Conservation (phyloP, 1,284 basidiomycete genomes). For the Polyporus tsugae region DNA sequence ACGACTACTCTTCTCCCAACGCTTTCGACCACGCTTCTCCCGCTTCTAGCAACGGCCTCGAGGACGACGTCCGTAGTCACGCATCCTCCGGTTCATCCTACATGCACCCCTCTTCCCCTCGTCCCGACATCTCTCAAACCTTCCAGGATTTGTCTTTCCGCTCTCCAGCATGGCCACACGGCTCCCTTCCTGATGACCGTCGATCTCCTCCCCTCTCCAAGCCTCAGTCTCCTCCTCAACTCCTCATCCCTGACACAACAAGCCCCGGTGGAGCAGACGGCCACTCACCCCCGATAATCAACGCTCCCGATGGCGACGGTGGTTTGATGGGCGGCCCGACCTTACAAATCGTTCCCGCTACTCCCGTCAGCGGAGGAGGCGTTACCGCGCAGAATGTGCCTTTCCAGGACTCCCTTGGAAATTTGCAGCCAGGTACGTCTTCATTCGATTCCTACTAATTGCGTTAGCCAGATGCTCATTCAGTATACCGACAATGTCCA, state of each 20-base stretch:
- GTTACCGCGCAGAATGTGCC: slow-evolving; percentile 53
- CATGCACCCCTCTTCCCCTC: slow-evolving; percentile 56
- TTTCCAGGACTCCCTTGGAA: slow-evolving; percentile 54
- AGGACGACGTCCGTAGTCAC: slow-evolving; percentile 58
- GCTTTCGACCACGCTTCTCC: slow-evolving; percentile 70
- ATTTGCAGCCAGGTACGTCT: slow-evolving; percentile 55
- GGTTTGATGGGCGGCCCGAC: slow-evolving; percentile 60
- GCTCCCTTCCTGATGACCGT: slow-evolving; percentile 57
- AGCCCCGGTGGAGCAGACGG: slow-evolving; percentile 41
- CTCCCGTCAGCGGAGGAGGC: slow-evolving; percentile 72
- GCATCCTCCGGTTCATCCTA: slow-evolving; percentile 74
- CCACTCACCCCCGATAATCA: slow-evolving; percentile 61
- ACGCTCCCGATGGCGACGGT: slow-evolving; percentile 71
- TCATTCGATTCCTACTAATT: neutral
- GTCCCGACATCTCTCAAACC: slow-evolving; percentile 61
- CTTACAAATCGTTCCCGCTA: slow-evolving; percentile 83
- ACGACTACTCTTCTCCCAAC: slow-evolving; percentile 50
- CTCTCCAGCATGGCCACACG: slow-evolving; percentile 64
- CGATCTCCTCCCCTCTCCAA: slow-evolving; percentile 55
- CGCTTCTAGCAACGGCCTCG: slow-evolving; percentile 60
- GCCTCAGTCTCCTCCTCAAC: slow-evolving; percentile 71
- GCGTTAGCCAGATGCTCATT: slow-evolving; percentile 5
- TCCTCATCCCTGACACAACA: slow-evolving; percentile 65
- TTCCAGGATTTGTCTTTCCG: slow-evolving; percentile 66
- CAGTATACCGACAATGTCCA: slow-evolving; percentile 10